Evolutionary conservation across 345 rosid genomes (phyloP), one percentile per base, ranked within the genome.

Genomic region (Microcos paniculata): DNA sequence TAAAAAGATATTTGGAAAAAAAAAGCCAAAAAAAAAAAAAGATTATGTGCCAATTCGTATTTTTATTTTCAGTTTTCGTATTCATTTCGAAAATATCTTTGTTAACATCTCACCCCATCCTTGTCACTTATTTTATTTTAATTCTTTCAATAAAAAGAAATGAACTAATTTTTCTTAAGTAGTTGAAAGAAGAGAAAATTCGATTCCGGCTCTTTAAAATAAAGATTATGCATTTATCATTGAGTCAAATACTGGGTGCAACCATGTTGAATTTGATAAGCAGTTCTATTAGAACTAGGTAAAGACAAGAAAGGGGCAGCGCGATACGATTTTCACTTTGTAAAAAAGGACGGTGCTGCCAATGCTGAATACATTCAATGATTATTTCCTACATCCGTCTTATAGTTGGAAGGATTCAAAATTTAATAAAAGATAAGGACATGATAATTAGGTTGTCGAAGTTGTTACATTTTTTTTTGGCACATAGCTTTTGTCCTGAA

Each of bases 221-320:
- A 35, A 5, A 35, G 38, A 35, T 2, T 2, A 35, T 35, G 38
- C 38, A 35, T 35, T 35, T 35, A 35, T 35, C 40, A 35, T 35
- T 35, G 40, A 35, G 40, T 35, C 40, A 35, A 35, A 35, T 35
- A 7, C 6, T 7, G 40, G 40, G 2, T 35, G 15, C 13, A 10
- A 11, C 31, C 11, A 11, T 56, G 23, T 56, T 56, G 31, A 56
- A 23, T 56, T 56, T 24, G 61, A 56, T 24, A n/a, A n/a, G 61
- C 3, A 56, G 31, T 26, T 23, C 15, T 56, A 24, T 3, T 9
- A 8, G 61, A 56, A 11, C 15, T 56, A 11, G 19, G 18, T 24
- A 62, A 33, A 12, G 66, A 62, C 66, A 62, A 62, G 66, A 62
- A 33, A 62, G 43, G 3, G 66, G 66, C 66, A 33, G 45, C 66